These are phyloP conservation scores for Plenodomus biglobosus DNA, from an alignment of 2,329 filamentous ascomycete genomes.

Conservation along the genomic window DNA sequence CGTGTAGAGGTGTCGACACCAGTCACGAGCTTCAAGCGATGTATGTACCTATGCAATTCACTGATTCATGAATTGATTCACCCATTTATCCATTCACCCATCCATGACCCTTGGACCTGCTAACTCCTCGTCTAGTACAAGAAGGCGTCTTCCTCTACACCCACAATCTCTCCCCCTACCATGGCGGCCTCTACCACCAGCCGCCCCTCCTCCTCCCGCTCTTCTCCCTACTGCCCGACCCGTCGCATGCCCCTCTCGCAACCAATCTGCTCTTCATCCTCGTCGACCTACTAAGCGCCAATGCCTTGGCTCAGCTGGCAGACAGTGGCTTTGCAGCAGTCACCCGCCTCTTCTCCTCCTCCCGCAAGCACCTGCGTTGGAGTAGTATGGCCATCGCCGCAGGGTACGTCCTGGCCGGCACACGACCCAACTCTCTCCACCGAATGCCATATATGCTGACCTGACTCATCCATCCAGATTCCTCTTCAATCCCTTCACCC, in stretches of 20 bases:
- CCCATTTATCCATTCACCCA: too few species aligned
- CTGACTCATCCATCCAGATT: constrained; percentile 66
- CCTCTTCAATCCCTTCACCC: constrained; percentile 91
- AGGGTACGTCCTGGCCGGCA: constrained; percentile 55
- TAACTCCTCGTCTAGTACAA: too few species aligned
- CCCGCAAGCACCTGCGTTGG: constrained; percentile 73
- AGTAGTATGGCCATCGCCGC: constrained; percentile 75
- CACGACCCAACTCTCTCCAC: too few species aligned
- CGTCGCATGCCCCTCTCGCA: constrained; percentile 66
- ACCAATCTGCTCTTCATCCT: constrained; percentile 79
- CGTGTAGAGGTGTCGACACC: constrained; percentile 97
- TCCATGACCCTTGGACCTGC: too few species aligned
- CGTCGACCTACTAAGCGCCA: constrained; percentile 79
- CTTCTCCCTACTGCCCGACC: constrained; percentile 82
- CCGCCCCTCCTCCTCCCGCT: constrained; percentile 84
- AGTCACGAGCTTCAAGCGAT: constrained; percentile 95
- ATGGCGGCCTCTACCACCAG: constrained; percentile 81
- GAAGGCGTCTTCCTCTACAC: constrained; percentile 96
- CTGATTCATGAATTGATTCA: too few species aligned
- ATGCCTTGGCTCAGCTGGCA: constrained; percentile 77
- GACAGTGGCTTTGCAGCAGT: constrained; percentile 75
- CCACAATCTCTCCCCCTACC: constrained; percentile 94
- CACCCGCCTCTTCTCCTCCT: constrained; percentile 76
- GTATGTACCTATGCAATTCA: too few species aligned
- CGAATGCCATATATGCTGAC: constrained; percentile 14